Evolutionary conservation across 2,329 filamentous ascomycete species (phyloP), one percentile per base, ranked within the genome.

Genomic region (Didymella glomerata): DNA sequence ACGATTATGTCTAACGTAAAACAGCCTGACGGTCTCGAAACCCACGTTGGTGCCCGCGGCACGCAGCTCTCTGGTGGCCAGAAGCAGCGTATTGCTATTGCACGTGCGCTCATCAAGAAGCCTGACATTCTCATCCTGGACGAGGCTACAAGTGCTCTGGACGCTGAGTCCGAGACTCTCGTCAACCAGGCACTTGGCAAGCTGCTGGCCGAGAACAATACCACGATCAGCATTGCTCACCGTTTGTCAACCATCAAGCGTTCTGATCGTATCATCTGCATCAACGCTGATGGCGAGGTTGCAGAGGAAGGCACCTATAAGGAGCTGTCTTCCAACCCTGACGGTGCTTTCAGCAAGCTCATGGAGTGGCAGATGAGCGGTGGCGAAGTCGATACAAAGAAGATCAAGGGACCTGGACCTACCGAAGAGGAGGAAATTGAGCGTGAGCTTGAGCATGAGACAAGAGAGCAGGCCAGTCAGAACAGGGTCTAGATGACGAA

Each of bases 301-400:
- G 95, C 94, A 2, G 94, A 99, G 77, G 90, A 91, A 64, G 95
- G 95, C 56, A 90, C 89, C 57, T 99, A 96, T 76, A 80, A 84
- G 24, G 86, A 92, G 64, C 85, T 99, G 22, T 90, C 89, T 51
- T 82, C 85, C 5, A 87, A 92, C 60, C 85, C 86, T 16, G 82
- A 90, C 10, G 96, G 94, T 51, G 92, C 93, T 2, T 99, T 99
- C 74, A 94, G 89, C 69, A 95, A 90, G 79, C 83, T 99, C 52
- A 99, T 99, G 95, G 94, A 98, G 78, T 98, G 93, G 93, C 95
- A 99, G 80, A 91, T 98, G 87, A 95, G 86, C 69, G 94, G 93
- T 13, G 90, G 90, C 9, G 92, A 96, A 32, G 62, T 64, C 8
- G 68, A 68, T 18, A 45, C 64, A 1, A 67, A 66, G 45, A 60